Evolutionary conservation across 208 protist species (phyloP).

Genomic region (Acanthamoeba royreba): DNA sequence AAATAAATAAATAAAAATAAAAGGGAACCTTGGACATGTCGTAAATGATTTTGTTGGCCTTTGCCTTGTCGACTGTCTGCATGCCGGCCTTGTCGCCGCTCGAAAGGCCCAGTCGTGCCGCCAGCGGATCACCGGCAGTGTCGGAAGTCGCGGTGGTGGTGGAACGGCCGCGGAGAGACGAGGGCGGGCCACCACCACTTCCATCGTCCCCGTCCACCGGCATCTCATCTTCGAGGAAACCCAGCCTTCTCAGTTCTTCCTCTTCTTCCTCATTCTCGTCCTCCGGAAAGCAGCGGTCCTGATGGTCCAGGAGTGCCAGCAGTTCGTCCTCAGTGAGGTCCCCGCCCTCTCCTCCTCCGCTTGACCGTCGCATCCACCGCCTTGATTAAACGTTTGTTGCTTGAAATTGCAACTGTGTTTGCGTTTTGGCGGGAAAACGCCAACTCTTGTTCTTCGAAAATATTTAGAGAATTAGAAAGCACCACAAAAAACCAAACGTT

Average conservation of each 20-base stretch:
- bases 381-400: too few species aligned
- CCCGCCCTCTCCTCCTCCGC: too few species aligned
- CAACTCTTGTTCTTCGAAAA: too few species aligned
- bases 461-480: too few species aligned
- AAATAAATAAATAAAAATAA: background rate
- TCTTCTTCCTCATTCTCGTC: background rate
- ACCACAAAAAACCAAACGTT: too few species aligned
- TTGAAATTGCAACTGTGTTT: too few species aligned
- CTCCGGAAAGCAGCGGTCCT: background rate
- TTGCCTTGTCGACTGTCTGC: background rate
- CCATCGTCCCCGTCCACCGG: background rate
- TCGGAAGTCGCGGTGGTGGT: background rate
- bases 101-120: background rate
- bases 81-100: conserved; percentile 23
- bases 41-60: conserved; percentile 46
- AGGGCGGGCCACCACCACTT: background rate
- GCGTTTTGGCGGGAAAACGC: too few species aligned
- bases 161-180: too few species aligned
- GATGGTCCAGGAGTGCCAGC: background rate
- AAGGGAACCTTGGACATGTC: conserved; percentile 18
- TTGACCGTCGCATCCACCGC: too few species aligned
- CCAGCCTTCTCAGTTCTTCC: too few species aligned
- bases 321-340: background rate
- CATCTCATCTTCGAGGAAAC: background rate
- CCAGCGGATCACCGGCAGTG: background rate